Conservation (phyloP, 208 protist species). For the Endotrypanum monterogeii region DNA sequence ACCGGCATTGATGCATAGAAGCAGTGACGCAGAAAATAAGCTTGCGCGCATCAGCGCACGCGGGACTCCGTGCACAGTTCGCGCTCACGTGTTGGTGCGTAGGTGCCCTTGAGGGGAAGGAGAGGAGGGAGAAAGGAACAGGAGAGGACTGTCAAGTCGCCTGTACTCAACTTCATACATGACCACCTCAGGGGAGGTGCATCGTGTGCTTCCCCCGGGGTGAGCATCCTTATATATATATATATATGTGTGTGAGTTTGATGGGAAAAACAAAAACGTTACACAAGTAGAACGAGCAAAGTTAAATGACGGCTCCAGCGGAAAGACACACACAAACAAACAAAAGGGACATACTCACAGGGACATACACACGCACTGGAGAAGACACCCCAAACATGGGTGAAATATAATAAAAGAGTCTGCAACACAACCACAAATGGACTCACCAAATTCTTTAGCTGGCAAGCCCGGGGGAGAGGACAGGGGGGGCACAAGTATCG, state of each 20-base stretch:
- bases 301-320: not conserved
- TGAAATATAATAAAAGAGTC: not conserved
- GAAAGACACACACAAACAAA: not conserved
- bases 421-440: not conserved
- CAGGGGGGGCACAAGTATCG: too few species aligned
- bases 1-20: too few species aligned
- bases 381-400: not conserved
- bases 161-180: too few species aligned
- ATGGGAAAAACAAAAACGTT: not conserved
- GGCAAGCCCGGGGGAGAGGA: not conserved
- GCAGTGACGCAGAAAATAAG: not conserved
- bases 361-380: not conserved
- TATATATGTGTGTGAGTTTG: not conserved
- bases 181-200: too few species aligned
- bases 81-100: not conserved
- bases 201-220: not conserved
- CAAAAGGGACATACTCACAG: not conserved
- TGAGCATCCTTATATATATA: too few species aligned
- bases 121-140: not conserved
- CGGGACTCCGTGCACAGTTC: too few species aligned
- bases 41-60: not conserved
- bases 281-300: conserved; percentile 2
- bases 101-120: not conserved
- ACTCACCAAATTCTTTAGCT: not conserved
- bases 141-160: not conserved